Evolutionary conservation across 805 yeast genomes (phyloP).

Genomic region (Schwanniomyces occidentalis): DNA sequence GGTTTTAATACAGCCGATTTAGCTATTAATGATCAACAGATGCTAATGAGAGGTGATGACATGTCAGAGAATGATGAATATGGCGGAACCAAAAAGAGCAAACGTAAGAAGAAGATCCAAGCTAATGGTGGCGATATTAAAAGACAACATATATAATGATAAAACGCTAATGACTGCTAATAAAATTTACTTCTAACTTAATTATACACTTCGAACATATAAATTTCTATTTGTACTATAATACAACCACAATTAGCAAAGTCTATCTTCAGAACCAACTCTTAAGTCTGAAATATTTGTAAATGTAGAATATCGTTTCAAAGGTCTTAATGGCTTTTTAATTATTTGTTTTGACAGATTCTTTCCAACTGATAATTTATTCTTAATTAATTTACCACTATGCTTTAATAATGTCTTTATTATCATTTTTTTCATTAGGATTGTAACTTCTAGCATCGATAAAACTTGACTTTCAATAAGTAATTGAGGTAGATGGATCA

Average conservation of each 20-base stretch:
- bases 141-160: constrained; percentile 33
- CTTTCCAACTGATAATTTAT: constrained; percentile 26
- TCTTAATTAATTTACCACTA: constrained; percentile 33
- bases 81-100: constrained; percentile 28
- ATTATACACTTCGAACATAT: too few relatives aligned
- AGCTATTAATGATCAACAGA: constrained; percentile 55
- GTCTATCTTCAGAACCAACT: background rate
- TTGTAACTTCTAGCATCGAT: constrained; percentile 37
- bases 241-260: too few relatives aligned
- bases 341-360: constrained; percentile 11
- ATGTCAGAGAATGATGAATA: constrained; percentile 39
- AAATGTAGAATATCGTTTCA: constrained; percentile 22
- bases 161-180: background rate
- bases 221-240: too few relatives aligned
- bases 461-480: constrained; percentile 28
- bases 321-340: constrained; percentile 21
- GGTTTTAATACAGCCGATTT: constrained; percentile 71
- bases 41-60: constrained; percentile 42
- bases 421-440: constrained; percentile 30
- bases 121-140: constrained; percentile 33
- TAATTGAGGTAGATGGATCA: constrained; percentile 34
- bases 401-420: constrained; percentile 35
- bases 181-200: too few relatives aligned
- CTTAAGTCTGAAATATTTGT: constrained; percentile 23
- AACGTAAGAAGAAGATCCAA: constrained; percentile 37